These are phyloP conservation scores for Ephemerocybe angulata DNA, from an alignment of 768 basidiomycete genomes.

Conservation along the genomic window DNA sequence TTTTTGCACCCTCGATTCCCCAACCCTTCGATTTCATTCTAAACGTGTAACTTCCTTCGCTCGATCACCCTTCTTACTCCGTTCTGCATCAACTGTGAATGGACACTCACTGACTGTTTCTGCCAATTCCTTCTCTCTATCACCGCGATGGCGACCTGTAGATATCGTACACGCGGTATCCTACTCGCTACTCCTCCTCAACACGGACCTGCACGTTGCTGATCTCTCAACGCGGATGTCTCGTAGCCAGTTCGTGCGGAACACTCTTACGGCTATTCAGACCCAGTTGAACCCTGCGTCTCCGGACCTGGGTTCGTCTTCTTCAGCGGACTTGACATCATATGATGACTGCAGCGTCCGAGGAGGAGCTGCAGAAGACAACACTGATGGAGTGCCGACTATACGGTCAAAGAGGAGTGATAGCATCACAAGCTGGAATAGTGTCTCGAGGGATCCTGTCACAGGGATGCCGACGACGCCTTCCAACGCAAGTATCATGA, in stretches of 20 bases:
- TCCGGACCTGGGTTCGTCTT: slow-evolving; percentile 46
- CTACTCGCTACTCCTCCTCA: slow-evolving; percentile 89
- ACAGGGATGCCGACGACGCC: slow-evolving; percentile 34
- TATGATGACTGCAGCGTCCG: slow-evolving; percentile 66
- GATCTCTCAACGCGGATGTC: slow-evolving; percentile 90
- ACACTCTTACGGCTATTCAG: slow-evolving; percentile 85
- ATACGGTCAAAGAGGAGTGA: slow-evolving; percentile 69
- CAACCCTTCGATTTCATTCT: neutral
- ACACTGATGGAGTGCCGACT: slow-evolving; percentile 44
- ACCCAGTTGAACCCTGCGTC: slow-evolving; percentile 63
- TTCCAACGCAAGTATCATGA: slow-evolving; percentile 34
- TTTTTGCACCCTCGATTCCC: no score
- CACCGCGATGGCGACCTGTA: slow-evolving; percentile 21
- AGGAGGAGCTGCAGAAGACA: slow-evolving; percentile 48
- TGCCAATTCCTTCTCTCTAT: neutral
- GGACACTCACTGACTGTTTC: neutral
- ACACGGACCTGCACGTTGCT: slow-evolving; percentile 96
- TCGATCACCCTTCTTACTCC: neutral
- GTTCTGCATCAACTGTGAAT: neutral
- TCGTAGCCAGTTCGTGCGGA: slow-evolving; percentile 83
- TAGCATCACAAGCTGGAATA: slow-evolving; percentile 83
- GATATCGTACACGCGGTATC: slow-evolving; percentile 94
- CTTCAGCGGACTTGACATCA: slow-evolving; percentile 45
- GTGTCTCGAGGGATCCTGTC: slow-evolving; percentile 61
- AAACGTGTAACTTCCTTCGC: neutral